Evolutionary conservation across 352 stramenopile genomes (phyloP).

Genomic region (Pythium sukuiense): DNA sequence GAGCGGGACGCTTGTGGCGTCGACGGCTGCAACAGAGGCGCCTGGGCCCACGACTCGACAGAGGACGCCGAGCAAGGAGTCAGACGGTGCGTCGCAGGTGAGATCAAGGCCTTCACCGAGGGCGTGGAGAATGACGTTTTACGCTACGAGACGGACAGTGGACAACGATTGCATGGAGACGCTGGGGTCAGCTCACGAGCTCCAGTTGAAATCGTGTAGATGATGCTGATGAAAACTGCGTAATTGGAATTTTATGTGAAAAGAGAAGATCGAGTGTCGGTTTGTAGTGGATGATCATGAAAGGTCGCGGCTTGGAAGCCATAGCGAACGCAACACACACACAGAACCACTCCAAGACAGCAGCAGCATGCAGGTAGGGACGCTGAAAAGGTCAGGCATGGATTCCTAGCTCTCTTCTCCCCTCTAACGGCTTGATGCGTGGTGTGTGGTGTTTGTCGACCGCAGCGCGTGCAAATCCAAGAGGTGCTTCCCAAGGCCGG

Average conservation of each 20-base stretch:
- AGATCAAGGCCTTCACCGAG: slow-evolving; percentile 10
- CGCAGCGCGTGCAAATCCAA: slow-evolving; percentile 72
- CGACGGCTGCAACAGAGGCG: slow-evolving; percentile 4
- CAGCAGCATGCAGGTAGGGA: no score
- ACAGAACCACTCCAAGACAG: no score
- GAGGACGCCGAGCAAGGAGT: background rate
- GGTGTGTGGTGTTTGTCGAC: background rate
- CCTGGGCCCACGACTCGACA: slow-evolving; percentile 2
- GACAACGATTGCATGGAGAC: background rate
- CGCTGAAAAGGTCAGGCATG: no score
- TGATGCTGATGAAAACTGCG: no score
- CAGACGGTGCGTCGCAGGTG: slow-evolving; percentile 3
- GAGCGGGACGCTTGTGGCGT: slow-evolving; percentile 17
- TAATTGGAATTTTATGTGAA: no score
- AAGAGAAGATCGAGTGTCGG: no score
- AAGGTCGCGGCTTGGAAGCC: no score
- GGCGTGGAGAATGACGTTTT: slow-evolving; percentile 5
- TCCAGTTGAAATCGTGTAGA: background rate
- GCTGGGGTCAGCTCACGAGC: background rate
- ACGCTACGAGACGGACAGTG: background rate
- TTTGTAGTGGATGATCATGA: no score
- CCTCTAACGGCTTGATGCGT: no score
- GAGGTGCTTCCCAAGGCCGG: slow-evolving; percentile 86
- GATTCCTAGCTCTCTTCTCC: no score
- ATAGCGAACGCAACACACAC: no score